Evolutionary conservation across 2,329 filamentous ascomycete genomes (phyloP), one percentile per base, ranked within the genome.

Genomic region (Lecanicillium sp.): DNA sequence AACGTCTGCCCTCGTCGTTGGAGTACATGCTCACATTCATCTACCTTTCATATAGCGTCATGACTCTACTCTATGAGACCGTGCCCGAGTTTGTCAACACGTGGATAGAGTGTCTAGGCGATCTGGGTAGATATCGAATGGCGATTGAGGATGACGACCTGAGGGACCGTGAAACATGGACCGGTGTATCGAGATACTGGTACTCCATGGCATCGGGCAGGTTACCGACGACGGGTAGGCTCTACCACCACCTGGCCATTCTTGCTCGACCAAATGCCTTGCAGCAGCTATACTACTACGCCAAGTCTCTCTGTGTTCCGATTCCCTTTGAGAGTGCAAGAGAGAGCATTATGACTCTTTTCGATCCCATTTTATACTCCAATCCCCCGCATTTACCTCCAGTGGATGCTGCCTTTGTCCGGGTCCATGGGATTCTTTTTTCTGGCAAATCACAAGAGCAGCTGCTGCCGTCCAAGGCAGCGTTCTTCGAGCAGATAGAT

Each of bases 21-120:
- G 89, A 96, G 36, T 84, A 94, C 40, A 96, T 97, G 88, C 65
- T 95, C 0, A 79, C 81, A 0, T 97, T 95, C 40, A 87, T 97
- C 1, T 94, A 94, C 45, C 61, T 90, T 13, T 83, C 88, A 0
- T 97, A 96, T 47, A 84, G 83, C 3, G 94, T 94, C 78, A 87
- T 96, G 74, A 83, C 86, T 0, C 60, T 96, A 0, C 61, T 96
- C 0, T 84, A 88, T 43, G 90, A 97, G 51, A 94, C 86, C 0
- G 86, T 95, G 0, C 80, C 84, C 0, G 71, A 75, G 0, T 96
- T 94, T 47, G 76, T 84, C 37, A 84, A 92, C 41, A 95, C 86
- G 0, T 97, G 90, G 90, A 86, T 94, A 8, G 90, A 96, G 48
- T 96, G 89, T 38, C 64, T 97, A 0, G 90, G 90, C 0, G 89